These are phyloP conservation scores for Paecilomyces fulvus DNA, from an alignment of 2,329 filamentous ascomycete genomes.

Conservation along the genomic window DNA sequence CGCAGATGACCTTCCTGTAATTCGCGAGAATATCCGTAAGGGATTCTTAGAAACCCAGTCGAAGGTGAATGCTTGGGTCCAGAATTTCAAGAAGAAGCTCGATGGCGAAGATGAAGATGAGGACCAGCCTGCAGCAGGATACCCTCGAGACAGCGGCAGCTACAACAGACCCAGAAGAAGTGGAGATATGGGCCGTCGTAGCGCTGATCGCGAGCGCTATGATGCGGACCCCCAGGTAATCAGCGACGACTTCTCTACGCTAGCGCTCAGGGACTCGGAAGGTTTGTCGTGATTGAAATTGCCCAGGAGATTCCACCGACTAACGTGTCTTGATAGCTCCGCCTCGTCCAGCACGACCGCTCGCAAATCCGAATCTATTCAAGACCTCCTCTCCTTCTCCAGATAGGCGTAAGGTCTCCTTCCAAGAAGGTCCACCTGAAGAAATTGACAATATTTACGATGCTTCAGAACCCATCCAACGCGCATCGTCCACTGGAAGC, in stretches of 20 bases:
- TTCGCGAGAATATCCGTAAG: slow-evolving; percentile 86
- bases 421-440: slow-evolving; percentile 59
- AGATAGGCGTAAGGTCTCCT: slow-evolving; percentile 45
- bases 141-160: slow-evolving; percentile 27
- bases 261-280: slow-evolving; percentile 56
- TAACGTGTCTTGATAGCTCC: slow-evolving; percentile 32
- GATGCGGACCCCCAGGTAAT: slow-evolving; percentile 89
- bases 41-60: slow-evolving; percentile 91
- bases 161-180: slow-evolving; percentile 48
- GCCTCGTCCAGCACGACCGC: slow-evolving; percentile 51
- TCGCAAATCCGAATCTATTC: slow-evolving; percentile 72
- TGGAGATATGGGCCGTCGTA: slow-evolving; percentile 58
- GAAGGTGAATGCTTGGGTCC: slow-evolving; percentile 90
- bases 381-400: slow-evolving; percentile 56
- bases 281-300: slow-evolving; percentile 24
- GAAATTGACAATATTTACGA: slow-evolving; percentile 72
- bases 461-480: slow-evolving; percentile 48
- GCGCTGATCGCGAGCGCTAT: slow-evolving; percentile 83
- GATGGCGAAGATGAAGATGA: slow-evolving; percentile 73
- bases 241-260: slow-evolving; percentile 72
- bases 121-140: slow-evolving; percentile 27
- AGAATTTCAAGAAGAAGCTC: slow-evolving; percentile 81
- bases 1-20: slow-evolving; percentile 80
- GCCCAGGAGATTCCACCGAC: neutral
- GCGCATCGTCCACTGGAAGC: slow-evolving; percentile 41